Evolutionary conservation across 208 protist genomes (phyloP).

Genomic region (Trichomonas tenax): DNA sequence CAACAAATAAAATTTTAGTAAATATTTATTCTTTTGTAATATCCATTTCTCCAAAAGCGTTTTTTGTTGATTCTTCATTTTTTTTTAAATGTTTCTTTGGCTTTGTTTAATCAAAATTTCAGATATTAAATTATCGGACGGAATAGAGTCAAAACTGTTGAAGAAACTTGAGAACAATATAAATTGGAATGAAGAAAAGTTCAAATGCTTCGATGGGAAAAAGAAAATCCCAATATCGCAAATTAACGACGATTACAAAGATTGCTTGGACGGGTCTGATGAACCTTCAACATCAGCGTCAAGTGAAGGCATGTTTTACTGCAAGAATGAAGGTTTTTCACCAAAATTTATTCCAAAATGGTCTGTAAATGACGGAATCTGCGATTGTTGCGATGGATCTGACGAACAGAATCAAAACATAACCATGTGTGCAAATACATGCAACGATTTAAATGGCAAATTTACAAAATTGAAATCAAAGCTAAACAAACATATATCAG

Average conservation of each 20-base stretch:
- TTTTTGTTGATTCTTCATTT: no score
- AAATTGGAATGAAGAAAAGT: neutral
- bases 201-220: neutral
- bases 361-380: neutral
- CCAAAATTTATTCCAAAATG: neutral
- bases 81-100: no score
- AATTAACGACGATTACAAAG: neutral
- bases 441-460: neutral
- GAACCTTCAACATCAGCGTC: neutral
- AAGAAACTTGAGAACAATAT: neutral
- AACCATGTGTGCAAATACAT: neutral
- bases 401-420: neutral
- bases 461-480: neutral
- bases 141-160: no score
- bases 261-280: neutral
- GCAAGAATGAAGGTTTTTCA: neutral
- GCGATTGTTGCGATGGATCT: conserved; percentile 9
- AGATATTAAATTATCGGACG: no score
- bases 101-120: no score
- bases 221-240: neutral
- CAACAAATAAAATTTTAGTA: no score
- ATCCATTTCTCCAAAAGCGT: no score
- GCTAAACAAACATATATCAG: neutral
- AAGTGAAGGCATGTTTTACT: neutral
- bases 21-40: no score